phyloP scores from a whole-genome alignment of 441 rosid genomes.

The Populus hybrid region DNA sequence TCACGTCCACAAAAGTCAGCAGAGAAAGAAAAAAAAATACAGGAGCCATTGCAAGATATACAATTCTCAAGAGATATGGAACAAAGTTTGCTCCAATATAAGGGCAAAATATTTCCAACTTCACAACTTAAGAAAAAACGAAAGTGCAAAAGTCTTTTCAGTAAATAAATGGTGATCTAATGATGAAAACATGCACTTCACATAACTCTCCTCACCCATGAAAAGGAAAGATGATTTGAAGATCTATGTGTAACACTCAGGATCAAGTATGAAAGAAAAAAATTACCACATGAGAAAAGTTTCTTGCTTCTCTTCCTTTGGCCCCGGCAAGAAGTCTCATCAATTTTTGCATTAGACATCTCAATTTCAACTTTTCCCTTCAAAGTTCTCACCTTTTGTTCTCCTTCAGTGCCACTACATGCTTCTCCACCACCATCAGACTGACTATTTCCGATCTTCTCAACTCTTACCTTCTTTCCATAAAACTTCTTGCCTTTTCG shows the following conservation, averaged over 20 bases:
- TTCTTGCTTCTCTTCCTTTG: constrained; percentile 54
- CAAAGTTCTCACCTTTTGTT: constrained; percentile 30
- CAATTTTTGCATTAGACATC: constrained; percentile 42
- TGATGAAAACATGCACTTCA: not conserved
- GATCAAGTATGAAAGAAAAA: not conserved
- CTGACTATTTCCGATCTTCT: constrained; percentile 40
- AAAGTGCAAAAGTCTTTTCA: not conserved
- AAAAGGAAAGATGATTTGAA: not conserved
- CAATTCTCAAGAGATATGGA: not conserved
- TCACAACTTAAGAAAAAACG: not conserved
- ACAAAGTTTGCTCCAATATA: not conserved
- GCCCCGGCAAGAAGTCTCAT: constrained; percentile 32
- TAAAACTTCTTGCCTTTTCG: constrained; percentile 49
- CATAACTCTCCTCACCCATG: not conserved
- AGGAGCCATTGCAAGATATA: not conserved
- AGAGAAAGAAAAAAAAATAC: not conserved
- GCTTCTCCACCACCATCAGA: constrained; percentile 84
- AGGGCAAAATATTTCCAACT: not conserved
- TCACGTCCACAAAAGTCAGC: not conserved
- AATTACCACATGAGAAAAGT: constrained; percentile 56
- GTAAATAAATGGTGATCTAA: not conserved
- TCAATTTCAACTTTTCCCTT: constrained; percentile 43
- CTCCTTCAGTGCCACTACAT: constrained; percentile 70
- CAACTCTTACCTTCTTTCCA: constrained; percentile 51
- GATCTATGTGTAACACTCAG: not conserved